Evolutionary conservation across 75 land plant genomes (phyloP).

Genomic region (Sequoia sempervirens): DNA sequence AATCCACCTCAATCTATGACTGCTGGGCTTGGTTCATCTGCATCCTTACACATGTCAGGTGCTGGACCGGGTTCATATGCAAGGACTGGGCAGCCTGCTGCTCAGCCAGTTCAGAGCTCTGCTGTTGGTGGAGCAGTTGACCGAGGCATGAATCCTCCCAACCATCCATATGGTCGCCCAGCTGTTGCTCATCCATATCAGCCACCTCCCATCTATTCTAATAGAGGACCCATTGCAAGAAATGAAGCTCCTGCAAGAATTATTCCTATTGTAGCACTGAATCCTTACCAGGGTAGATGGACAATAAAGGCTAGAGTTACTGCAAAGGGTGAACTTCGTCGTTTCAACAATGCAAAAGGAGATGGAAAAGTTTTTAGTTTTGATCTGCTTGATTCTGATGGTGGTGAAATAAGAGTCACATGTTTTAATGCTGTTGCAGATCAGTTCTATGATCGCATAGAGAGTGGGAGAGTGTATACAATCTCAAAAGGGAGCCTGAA

Average conservation of each 20-base stretch:
- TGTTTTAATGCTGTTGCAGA: conserved; percentile 93
- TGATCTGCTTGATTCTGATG: conserved; percentile 92
- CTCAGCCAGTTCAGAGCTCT: not conserved
- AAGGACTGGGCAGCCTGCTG: not conserved
- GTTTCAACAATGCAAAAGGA: conserved; percentile 80
- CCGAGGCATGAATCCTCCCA: conserved; percentile 20
- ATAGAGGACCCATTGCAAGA: conserved; percentile 78
- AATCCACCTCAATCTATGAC: conserved; percentile 10
- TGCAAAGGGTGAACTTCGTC: conserved; percentile 72
- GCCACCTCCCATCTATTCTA: conserved; percentile 65
- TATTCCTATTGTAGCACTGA: conserved; percentile 86
- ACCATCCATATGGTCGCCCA: conserved; percentile 41
- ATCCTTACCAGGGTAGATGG: conserved; percentile 94
- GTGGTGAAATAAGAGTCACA: conserved; percentile 94
- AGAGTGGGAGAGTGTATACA: conserved; percentile 74
- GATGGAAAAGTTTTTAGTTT: conserved; percentile 95
- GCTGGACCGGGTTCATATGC: conserved; percentile 7
- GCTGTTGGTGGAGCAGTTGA: conserved; percentile 8
- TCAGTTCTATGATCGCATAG: conserved; percentile 78
- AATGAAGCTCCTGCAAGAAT: conserved; percentile 86
- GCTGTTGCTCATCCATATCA: conserved; percentile 38
- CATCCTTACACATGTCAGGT: conserved; percentile 5
- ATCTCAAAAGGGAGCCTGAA: conserved; percentile 77
- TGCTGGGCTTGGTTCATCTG: conserved; percentile 5
- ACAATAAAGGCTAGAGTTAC: conserved; percentile 96